Evolutionary conservation across 2,329 filamentous ascomycete genomes (phyloP), one percentile per base, ranked within the genome.

Genomic region (Gnomoniopsis smithogilvyi): DNA sequence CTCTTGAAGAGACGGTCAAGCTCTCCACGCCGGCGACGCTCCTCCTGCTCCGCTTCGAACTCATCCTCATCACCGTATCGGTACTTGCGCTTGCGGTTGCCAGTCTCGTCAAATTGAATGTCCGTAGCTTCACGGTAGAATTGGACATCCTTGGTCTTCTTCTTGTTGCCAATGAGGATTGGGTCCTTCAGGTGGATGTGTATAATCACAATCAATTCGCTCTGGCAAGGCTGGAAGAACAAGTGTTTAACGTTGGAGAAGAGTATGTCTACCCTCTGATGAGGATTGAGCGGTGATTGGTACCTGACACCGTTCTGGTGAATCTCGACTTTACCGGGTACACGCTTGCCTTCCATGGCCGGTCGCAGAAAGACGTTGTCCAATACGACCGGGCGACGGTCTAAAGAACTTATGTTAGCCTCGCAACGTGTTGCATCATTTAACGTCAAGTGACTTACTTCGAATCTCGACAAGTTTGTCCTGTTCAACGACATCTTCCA

Each of bases 231-330:
- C 74, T 99, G 95, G 81, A 99, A 99, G 81, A 99, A 99, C 2
- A 99, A 82, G 72, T 99, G 95, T 74, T 96, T 96, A 72, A 99
- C 91, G 76, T 99, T 99, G 78, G 91, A 96, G 80, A 99, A 99
- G 1, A 99, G 83, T 55, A 99, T 87, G 68, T 99, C 95, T 51
- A 99, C 91, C 67, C 89, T 85, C 66, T 95, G 90, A 65, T 92
- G 89, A 22, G 87, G 87, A 72, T 89, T 87, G 64, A 96, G 78
- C 55, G 90, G 86, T 54, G 91, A 90, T 77, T 94, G 82, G 73
- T 99, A 99, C 62, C 95, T 91, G 59, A 99, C 90, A 93, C 95
- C 95, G 68, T 99, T 99, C 70, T 98, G 93, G 75, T 99, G 95
- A 53, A 99, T 97, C 75, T 98, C 94, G 43, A 99, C 88, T 71